Evolutionary conservation across 2,329 filamentous ascomycete species (phyloP).

Genomic region (Trichoderma arundinaceum): DNA sequence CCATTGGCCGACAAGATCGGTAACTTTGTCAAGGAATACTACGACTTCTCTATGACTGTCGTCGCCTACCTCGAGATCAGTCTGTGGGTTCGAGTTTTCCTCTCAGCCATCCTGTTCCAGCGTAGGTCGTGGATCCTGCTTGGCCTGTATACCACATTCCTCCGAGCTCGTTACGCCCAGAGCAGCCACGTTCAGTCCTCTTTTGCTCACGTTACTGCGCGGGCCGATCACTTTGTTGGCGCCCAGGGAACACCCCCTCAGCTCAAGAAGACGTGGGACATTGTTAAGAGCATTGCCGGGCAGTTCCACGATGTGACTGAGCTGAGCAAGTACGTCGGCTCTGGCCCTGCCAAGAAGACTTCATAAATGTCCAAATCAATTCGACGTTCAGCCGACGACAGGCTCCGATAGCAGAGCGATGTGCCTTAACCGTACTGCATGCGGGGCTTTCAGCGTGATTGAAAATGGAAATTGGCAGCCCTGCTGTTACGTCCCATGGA

Average conservation of each 20-base stretch:
- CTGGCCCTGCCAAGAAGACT: conserved; percentile 57
- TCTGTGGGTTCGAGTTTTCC: conserved; percentile 81
- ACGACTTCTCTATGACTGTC: conserved; percentile 92
- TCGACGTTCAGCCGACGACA: background rate
- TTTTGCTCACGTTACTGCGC: conserved; percentile 72
- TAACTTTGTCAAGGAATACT: conserved; percentile 96
- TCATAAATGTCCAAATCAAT: conserved; percentile 41
- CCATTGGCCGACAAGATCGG: conserved; percentile 83
- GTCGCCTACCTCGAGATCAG: conserved; percentile 87
- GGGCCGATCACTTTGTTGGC: conserved; percentile 80
- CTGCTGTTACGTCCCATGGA: background rate
- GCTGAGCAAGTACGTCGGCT: conserved; percentile 71
- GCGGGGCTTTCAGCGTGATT: background rate
- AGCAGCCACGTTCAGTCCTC: conserved; percentile 90
- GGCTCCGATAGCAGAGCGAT: background rate
- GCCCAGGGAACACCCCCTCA: conserved; percentile 85
- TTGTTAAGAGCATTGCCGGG: conserved; percentile 72
- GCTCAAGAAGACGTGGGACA: conserved; percentile 79
- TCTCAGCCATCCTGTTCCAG: conserved; percentile 84
- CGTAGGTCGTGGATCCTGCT: conserved; percentile 91
- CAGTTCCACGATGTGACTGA: conserved; percentile 84
- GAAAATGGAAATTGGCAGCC: background rate
- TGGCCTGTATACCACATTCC: conserved; percentile 84
- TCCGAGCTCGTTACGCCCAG: conserved; percentile 87
- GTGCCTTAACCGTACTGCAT: background rate